Percentiles rank a stretch among this genome's conserved stretches.
Conservation (phyloP, 352 stramenopile genomes). For the Globisporangium emineosum region DNA sequence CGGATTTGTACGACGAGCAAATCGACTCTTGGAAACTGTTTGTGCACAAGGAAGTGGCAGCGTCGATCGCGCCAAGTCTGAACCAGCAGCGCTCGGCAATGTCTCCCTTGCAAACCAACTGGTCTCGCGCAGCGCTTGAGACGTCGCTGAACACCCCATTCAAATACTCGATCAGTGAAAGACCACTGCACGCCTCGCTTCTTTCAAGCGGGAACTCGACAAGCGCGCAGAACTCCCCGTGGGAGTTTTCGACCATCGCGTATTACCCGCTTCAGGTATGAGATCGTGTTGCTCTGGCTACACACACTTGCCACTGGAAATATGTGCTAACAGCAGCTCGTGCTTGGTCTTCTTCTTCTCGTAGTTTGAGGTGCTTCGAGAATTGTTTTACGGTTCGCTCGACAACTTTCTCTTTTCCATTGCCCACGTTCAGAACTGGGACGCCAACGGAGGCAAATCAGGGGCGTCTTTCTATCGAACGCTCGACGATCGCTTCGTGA, state of each 20-base stretch:
- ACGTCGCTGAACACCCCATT: conserved; percentile 55
- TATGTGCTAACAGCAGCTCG: neutral
- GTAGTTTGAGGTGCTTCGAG: conserved; percentile 92
- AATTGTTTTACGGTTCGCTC: conserved; percentile 80
- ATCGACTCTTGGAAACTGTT: conserved; percentile 59
- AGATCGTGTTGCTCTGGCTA: too few relatives aligned
- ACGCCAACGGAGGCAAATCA: conserved; percentile 96
- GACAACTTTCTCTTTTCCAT: conserved; percentile 80
- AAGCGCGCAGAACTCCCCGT: conserved; percentile 34
- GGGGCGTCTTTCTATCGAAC: conserved; percentile 96
- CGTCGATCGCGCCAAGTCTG: conserved; percentile 17
- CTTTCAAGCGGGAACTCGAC: conserved; percentile 37
- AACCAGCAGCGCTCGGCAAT: conserved; percentile 13
- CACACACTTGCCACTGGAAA: too few relatives aligned
- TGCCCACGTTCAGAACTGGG: conserved; percentile 83
- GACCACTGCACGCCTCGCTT: conserved; percentile 59
- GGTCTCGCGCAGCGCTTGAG: conserved; percentile 58
- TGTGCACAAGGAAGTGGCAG: conserved; percentile 44
- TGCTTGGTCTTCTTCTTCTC: neutral
- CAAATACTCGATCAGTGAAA: conserved; percentile 55
- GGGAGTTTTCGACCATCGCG: conserved; percentile 71
- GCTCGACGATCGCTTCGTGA: conserved; percentile 95
- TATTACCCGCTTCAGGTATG: conserved; percentile 84
- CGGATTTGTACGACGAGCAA: conserved; percentile 83
- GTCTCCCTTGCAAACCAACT: conserved; percentile 50